Evolutionary conservation across 1,284 basidiomycete genomes (phyloP), one percentile per base, ranked within the genome.

Genomic region (Schizophyllum commune): DNA sequence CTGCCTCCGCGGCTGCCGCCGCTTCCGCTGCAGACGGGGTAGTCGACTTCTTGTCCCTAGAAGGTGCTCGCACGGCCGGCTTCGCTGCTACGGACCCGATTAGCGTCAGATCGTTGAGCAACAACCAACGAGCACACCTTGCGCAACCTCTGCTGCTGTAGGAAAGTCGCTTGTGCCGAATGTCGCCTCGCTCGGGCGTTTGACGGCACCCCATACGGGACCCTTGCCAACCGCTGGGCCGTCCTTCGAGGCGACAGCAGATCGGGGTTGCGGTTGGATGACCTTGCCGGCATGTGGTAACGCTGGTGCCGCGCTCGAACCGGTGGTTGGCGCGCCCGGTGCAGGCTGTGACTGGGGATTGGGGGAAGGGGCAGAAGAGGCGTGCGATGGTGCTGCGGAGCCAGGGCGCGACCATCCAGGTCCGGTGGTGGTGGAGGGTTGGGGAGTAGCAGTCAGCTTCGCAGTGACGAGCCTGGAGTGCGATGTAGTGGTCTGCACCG

Each of bases 81-180:
- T 76, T 79, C 15, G 69, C 56, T 61, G 68, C 69, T 27, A 71
- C 64, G 5, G 69, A 67, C 60, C 69, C 67, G 68, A 63, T 27
- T 62, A 66, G 62, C 61, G 20, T 60, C 19, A 60, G 55, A 59
- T 52, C 51, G 51, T 58, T 52, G 56, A 57, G 55, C 58, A 60
- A 34, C 32, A 13, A 59, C 61, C 27, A 32, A 55, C 64, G 47
- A 57, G 56, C 11, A 71, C 82, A 65, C 67, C 88, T 75, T 89
- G 86, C 8, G 90, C 90, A 54, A 92, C 93, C 75, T 97, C 94
- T 56, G 92, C 93, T 57, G 94, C 93, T 4, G 94, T 97, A 3
- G 94, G 95, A 70, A 97, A 97, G 65, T 94, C 91, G 63, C 72
- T 79, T 75, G 72, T 56, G 72, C 72, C 59, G 74, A 73, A 58